Conservation (phyloP, 331 rosid species). For the Rosa hybrid region DNA sequence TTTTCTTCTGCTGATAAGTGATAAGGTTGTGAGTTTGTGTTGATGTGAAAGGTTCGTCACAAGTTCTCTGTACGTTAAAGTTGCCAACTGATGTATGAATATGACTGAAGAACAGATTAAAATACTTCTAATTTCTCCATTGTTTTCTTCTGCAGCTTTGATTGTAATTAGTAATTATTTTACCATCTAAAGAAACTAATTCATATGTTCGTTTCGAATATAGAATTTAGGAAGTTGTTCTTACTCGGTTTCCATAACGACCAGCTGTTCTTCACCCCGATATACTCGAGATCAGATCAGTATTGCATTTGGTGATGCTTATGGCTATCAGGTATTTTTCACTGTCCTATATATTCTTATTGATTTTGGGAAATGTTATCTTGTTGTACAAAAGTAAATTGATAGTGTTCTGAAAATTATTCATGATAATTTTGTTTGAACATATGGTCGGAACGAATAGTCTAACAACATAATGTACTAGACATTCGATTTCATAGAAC, state of each 20-base stretch:
- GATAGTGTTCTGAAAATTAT: background rate
- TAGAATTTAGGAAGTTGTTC: constrained; percentile 56
- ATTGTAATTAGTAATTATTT: background rate
- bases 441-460: background rate
- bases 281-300: constrained; percentile 83
- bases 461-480: background rate
- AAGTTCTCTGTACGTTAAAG: background rate
- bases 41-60: background rate
- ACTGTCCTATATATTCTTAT: background rate
- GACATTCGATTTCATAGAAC: background rate
- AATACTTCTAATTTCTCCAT: background rate
- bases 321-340: constrained; percentile 73
- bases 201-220: background rate
- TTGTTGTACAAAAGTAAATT: background rate
- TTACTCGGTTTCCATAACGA: constrained; percentile 57
- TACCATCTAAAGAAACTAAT: background rate
- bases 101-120: background rate
- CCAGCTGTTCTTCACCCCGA: constrained; percentile 72
- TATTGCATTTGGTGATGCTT: constrained; percentile 77
- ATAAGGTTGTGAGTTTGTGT: background rate
- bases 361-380: background rate
- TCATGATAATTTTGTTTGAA: background rate
- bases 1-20: background rate
- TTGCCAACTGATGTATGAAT: background rate
- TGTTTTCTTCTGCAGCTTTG: background rate